A percentile compares a stretch with the other conserved stretches of the same genome.
These are phyloP conservation scores for Cytospora piceae DNA, from an alignment of 2,329 filamentous ascomycete species.

Conservation along the genomic window DNA sequence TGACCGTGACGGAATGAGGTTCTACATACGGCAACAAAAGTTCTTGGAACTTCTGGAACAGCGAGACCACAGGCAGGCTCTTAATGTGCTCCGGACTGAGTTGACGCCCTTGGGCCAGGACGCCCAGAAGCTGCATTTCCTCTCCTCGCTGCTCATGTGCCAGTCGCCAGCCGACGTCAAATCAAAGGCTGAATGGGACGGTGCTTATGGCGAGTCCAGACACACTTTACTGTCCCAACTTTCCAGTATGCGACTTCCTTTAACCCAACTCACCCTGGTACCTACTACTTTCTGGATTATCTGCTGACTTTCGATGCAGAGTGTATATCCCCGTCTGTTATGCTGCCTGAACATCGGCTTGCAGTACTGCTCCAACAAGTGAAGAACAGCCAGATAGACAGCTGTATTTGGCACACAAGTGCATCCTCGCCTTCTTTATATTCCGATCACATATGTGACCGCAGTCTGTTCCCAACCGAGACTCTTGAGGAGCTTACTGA, in stretches of 20 bases:
- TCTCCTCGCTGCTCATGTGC: constrained; percentile 93
- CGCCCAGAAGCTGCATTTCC: constrained; percentile 73
- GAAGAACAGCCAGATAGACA: constrained; percentile 80
- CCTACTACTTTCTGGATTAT: not conserved
- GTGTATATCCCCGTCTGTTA: constrained; percentile 92
- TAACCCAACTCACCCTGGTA: not conserved
- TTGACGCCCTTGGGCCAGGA: constrained; percentile 85
- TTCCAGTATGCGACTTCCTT: constrained; percentile 63
- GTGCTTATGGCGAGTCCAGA: constrained; percentile 74
- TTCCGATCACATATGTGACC: constrained; percentile 83
- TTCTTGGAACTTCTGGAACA: constrained; percentile 87
- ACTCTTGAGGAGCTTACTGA: constrained; percentile 69
- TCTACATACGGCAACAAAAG: constrained; percentile 90
- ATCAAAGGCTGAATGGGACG: constrained; percentile 81
- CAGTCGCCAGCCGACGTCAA: constrained; percentile 76
- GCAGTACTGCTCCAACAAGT: constrained; percentile 81
- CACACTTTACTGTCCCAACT: constrained; percentile 76
- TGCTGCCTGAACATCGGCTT: constrained; percentile 92
- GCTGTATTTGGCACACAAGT: constrained; percentile 88
- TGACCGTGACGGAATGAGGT: constrained; percentile 79
- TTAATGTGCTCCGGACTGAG: constrained; percentile 84
- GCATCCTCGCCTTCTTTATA: constrained; percentile 80
- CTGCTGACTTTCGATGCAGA: constrained; percentile 50
- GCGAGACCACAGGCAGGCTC: constrained; percentile 71
- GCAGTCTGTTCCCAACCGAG: constrained; percentile 76